Conservation (phyloP, 805 yeast genomes). For the Kuraishia capsulata region DNA sequence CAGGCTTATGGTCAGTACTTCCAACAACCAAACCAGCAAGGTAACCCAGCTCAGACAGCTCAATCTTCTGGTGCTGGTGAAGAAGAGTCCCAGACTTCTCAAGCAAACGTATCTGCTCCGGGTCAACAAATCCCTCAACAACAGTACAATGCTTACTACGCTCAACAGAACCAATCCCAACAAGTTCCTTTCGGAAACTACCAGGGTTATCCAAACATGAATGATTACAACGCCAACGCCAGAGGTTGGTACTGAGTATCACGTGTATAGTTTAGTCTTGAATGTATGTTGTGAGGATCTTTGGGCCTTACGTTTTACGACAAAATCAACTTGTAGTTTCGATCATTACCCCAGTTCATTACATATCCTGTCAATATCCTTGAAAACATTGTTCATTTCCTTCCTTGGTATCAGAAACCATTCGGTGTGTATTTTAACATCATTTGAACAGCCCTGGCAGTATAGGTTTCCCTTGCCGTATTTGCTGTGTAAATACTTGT, state of each 20-base stretch:
- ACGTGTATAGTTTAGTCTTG: neutral
- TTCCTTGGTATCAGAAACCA: constrained; percentile 47
- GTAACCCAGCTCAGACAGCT: neutral
- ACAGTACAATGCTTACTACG: constrained; percentile 1
- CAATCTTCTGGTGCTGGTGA: constrained; percentile 1
- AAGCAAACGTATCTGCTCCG: constrained; percentile 1
- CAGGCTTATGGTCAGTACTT: constrained; percentile 2
- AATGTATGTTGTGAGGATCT: too few relatives aligned
- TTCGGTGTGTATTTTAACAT: constrained; percentile 33
- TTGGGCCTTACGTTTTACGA: too few relatives aligned
- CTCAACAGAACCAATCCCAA: constrained; percentile 4
- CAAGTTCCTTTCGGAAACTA: constrained; percentile 1
- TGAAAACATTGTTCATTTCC: constrained; percentile 23
- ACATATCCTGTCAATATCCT: constrained; percentile 20
- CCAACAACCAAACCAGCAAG: constrained; percentile 1
- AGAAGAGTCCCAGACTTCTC: constrained; percentile 6
- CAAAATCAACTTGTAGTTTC: too few relatives aligned
- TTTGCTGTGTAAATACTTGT: constrained; percentile 21
- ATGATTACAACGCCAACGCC: constrained; percentile 2
- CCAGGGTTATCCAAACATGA: constrained; percentile 2
- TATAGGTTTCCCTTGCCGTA: constrained; percentile 40
- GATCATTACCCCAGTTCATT: neutral
- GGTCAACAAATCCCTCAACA: constrained; percentile 5
- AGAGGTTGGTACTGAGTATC: neutral
- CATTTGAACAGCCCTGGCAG: constrained; percentile 34